Conservation (phyloP, 352 stramenopile genomes). For the Globisporangium sylvaticum region DNA sequence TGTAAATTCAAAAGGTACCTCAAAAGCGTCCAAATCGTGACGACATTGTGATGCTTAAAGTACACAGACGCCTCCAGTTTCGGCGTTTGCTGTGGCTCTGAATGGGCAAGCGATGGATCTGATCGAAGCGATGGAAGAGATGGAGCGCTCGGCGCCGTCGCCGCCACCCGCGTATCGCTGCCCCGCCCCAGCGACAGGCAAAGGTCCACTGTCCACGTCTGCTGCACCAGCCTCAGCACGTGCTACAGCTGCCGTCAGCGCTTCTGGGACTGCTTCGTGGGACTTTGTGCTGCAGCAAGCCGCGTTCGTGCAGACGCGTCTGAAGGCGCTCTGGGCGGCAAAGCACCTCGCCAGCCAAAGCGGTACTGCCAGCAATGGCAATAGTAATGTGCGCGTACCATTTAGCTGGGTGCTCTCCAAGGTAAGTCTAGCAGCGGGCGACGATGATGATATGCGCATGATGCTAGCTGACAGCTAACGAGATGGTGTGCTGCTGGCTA, state of each 20-base stretch:
- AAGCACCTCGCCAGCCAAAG: constrained; percentile 21
- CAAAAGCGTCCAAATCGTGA: no score
- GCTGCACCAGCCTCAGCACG: not conserved
- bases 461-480: not conserved
- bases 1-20: no score
- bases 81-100: not conserved
- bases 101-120: constrained; percentile 42
- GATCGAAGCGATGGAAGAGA: constrained; percentile 49
- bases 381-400: constrained; percentile 23
- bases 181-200: not conserved
- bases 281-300: constrained; percentile 56
- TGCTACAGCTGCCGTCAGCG: not conserved
- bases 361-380: not conserved
- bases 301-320: constrained; percentile 29
- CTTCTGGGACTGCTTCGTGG: not conserved
- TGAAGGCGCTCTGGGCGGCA: constrained; percentile 35
- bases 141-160: constrained; percentile 21
- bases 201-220: not conserved
- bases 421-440: no score
- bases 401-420: constrained; percentile 61
- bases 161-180: not conserved
- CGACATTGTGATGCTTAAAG: no score
- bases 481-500: not conserved
- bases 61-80: not conserved
- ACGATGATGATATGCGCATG: not conserved